Base-by-base conservation (phyloP, 495 filamentous ascomycete genomes). In the Viridothelium virens region DNA sequence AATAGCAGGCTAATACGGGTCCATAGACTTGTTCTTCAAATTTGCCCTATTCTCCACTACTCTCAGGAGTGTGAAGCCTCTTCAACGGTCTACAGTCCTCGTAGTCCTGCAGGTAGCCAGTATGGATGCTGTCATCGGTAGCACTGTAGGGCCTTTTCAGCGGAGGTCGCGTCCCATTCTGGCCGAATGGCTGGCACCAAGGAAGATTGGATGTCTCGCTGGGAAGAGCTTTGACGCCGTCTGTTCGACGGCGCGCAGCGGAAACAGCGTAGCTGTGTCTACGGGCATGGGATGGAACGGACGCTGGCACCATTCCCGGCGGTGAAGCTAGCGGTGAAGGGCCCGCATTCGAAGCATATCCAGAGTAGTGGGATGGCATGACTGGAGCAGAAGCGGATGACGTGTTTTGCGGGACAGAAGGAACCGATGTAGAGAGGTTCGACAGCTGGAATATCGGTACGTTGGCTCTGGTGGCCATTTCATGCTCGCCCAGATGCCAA, bases 401-500 rank as follows among this genome's bases (percentile, higher is more conserved):
- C n/a, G 53, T 7, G 53, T 59, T 59, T 14, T 59, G 53, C 31
- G 53, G 53, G 14, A 36, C 18, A 18, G 53, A 36, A 34, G 53
- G 31, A n/a, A 59, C 53, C 53, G 53, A 59, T 14, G 53, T 59
- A 10, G 53, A 59, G 63, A 38, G 50, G 9, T 44, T 38, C 6
- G 63, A 36, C 11, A 78, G 67, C 50, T 76, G 75, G 66, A 78
- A 78, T 61, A 78, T 71, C 0, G 75, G 72, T n/a, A 76, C 76
- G 62, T 77, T 77, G 12, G 76, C 76, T 33, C 76, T 72, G 48
- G 69, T 63, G 50, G 91, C 91, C 89, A 98, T 97, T 66, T 97
- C 94, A 70, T 84, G 79, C 75, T 96, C 92, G 63, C 94, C 94
- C 25, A 98, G 77, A 72, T 95, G 89, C 94, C 94, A 98, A 77